Base-by-base conservation (phyloP, 768 basidiomycete genomes). In the Strobilomyces confusus region DNA sequence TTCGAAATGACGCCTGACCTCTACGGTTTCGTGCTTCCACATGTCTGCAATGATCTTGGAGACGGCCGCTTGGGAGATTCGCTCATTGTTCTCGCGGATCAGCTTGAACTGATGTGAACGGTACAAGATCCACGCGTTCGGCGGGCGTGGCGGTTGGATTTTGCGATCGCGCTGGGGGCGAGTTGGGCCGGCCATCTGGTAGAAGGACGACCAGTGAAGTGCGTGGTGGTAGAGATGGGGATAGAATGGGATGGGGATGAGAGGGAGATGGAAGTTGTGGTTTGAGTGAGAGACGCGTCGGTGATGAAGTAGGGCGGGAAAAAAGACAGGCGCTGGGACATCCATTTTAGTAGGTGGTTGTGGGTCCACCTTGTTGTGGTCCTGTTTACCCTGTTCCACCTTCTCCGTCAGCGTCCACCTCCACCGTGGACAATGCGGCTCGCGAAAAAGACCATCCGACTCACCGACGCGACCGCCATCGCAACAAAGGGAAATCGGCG, bases 51-150 rank as follows among this genome's bases (percentile, higher is more conserved):
- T 83, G 19, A 78, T 56, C 57, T 79, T 80, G 43, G 88, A 90
- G 45, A 89, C 77, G 17, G 79, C 76, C 5, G 81, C 80, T 64
- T 90, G 89, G 7, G 80, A 68, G 7, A 72, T 48, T 36, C 76
- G 56, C 54, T 71, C 57, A 33, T 58, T 52, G 65, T 12, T 72
- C 65, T 54, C 68, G 26, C 54, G 54, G 20, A 63, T 36, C 20
- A 6, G 0, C 1, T 1, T 70, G 40, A 80, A 72, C 62, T 79
- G 82, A 56, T 81, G 77, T 3, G 85, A 81, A 38, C 90, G 81
- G 68, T 87, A 92, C 15, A 92, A 58, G 54, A 92, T 92, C 87
- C 88, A 92, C 0, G 89, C 83, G 64, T 92, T 92, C 11, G 84
- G 82, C 4, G 90, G 89, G 0, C 90, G 78, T 11, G 86, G 84